Percentiles rank a stretch among this genome's conserved stretches.
phyloP scores from a whole-genome alignment of 2,329 filamentous ascomycete species.

The Penicillium sp. region DNA sequence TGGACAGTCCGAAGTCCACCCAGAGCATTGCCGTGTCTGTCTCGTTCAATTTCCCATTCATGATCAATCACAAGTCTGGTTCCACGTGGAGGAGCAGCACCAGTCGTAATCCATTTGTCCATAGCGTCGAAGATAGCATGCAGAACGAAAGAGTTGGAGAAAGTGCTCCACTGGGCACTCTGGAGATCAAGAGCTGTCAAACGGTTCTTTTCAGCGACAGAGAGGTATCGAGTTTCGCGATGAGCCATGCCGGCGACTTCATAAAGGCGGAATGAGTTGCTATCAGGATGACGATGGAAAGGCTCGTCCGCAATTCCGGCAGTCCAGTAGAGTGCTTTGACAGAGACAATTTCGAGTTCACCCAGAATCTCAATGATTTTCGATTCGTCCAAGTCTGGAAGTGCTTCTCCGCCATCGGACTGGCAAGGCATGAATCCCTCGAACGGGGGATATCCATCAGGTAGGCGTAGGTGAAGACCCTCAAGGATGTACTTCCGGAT shows the following conservation, averaged over 20 bases:
- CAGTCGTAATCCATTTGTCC: neutral
- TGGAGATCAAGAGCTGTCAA: neutral
- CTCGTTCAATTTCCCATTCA: neutral
- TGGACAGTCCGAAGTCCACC: constrained; percentile 2
- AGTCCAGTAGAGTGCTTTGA: neutral
- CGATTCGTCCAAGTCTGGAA: neutral
- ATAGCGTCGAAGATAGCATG: constrained; percentile 4
- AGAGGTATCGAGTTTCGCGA: constrained; percentile 2
- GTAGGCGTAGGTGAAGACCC: neutral
- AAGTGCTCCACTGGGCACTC: neutral
- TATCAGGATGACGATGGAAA: neutral
- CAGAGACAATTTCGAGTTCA: neutral
- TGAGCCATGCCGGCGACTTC: constrained; percentile 4
- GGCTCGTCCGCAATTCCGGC: neutral
- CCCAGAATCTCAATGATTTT: constrained; percentile 3
- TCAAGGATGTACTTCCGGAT: constrained; percentile 4
- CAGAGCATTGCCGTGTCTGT: neutral
- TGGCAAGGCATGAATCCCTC: constrained; percentile 6
- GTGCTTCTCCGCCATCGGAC: neutral
- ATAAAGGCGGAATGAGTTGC: neutral
- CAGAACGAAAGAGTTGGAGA: neutral
- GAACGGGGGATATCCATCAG: neutral
- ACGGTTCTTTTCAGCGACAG: neutral
- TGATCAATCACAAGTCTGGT: neutral
- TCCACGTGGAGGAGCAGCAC: neutral